Percentiles rank a stretch among this genome's conserved stretches.
Conservation (phyloP, 2,329 filamentous ascomycete species). For the Trichoderma sp. region DNA sequence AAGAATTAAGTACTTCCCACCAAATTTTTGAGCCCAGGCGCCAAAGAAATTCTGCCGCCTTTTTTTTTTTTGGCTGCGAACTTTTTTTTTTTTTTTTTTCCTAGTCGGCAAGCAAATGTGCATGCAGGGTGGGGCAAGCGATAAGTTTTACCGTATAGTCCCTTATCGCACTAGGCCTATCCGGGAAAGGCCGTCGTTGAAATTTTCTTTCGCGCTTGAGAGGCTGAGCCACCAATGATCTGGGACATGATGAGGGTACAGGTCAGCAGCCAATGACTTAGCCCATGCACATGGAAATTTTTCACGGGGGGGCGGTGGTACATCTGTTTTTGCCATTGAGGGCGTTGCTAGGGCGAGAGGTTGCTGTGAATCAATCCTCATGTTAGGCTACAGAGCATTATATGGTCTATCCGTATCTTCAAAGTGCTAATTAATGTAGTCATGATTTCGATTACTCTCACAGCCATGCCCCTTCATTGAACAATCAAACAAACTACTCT, state of each 20-base stretch:
- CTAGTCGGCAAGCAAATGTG: constrained; percentile 16
- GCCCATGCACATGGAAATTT: not conserved
- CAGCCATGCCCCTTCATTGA: too few species aligned
- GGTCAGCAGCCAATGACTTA: not conserved
- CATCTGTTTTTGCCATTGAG: not conserved
- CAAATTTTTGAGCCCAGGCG: constrained; percentile 19
- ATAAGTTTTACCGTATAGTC: constrained; percentile 2
- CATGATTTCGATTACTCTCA: too few species aligned
- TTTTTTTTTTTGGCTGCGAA: constrained; percentile 29
- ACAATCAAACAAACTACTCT: too few species aligned
- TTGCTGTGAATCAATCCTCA: not conserved
- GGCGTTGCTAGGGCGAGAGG: not conserved
- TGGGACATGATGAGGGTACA: not conserved
- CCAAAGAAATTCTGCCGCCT: constrained; percentile 23
- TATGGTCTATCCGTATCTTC: not conserved
- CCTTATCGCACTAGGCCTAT: constrained; percentile 1
- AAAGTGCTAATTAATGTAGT: too few species aligned
- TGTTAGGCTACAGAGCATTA: not conserved
- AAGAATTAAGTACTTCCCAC: constrained; percentile 39
- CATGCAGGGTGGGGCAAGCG: constrained; percentile 18
- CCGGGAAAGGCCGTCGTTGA: constrained; percentile 14
- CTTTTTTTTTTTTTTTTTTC: constrained; percentile 33
- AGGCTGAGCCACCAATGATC: not conserved
- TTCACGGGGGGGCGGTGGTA: not conserved
- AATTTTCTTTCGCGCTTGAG: constrained; percentile 18